Base-by-base conservation (phyloP, 2,329 filamentous ascomycete genomes). In the Monosporascus sp. region DNA sequence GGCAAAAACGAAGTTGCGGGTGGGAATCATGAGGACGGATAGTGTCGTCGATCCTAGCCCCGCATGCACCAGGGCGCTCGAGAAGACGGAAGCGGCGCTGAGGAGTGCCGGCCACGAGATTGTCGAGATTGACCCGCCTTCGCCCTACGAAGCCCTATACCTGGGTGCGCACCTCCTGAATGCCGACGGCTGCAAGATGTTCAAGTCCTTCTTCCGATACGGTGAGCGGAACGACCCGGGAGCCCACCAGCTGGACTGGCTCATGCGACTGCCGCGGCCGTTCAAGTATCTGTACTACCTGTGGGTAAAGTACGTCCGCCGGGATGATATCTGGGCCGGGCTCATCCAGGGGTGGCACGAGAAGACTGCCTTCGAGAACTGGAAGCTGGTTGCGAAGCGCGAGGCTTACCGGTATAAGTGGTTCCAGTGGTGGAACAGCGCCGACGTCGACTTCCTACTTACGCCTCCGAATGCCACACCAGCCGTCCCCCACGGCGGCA, bases 391-490 rank as follows among this genome's bases (percentile, higher is more conserved):
- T 4, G 79, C 81, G 1, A 79, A 84, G 70, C 82, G 92, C 24
- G 93, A 97, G 72, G 77, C 78, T 1, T 95, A 90, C 75, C 87
- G 89, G 60, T 80, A 79, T 15, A 78, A 75, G 50, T 97, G 91
- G 84, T 92, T 90, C 68, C 82, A 87, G 22, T 97, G 91, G 88
- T 95, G 91, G 90, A 82, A 89, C 55, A 74, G 79, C 11, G 79
- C 81, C 38, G 76, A 84, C 47, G 74, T 92, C 58, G 92, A 97
- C 70, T 86, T 92, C 59, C 79, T 97, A 60, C 72, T 97, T 37
- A 85, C 88, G 9, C 88, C 89, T n/a, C 91, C 87, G 0, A 96
- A 97, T 68, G 91, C 92, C 0, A 96, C 91, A 0, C 91, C 92
- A 1, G 92, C 92, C 1, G 82, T 96, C 3, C 91, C 91, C 1